Evolutionary conservation across 2,329 filamentous ascomycete species (phyloP).

Genomic region (Phyllosticta paracitricarpa): DNA sequence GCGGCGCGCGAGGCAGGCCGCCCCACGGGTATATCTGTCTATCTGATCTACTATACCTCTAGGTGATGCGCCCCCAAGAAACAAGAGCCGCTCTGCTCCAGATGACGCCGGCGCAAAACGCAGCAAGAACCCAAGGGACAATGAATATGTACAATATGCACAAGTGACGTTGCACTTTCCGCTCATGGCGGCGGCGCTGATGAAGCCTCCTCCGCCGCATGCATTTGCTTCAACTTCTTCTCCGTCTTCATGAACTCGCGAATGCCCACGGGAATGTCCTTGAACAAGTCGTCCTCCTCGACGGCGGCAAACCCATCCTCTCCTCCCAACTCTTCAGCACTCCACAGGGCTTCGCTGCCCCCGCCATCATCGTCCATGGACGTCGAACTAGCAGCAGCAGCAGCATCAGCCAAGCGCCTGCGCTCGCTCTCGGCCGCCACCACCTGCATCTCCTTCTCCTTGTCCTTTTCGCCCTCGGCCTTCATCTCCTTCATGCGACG

Average conservation of each 20-base stretch:
- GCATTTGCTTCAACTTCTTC: slow-evolving; percentile 74
- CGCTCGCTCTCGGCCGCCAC: slow-evolving; percentile 34
- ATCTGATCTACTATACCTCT: neutral
- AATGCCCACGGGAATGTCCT: slow-evolving; percentile 80
- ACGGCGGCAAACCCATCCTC: slow-evolving; percentile 18
- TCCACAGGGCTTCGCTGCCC: slow-evolving; percentile 62
- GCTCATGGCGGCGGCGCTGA: slow-evolving; percentile 39
- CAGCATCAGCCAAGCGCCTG: slow-evolving; percentile 26
- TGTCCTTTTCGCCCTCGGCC: slow-evolving; percentile 89
- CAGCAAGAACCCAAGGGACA: neutral
- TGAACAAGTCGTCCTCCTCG: slow-evolving; percentile 59
- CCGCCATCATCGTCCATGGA: slow-evolving; percentile 77
- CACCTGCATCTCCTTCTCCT: slow-evolving; percentile 52
- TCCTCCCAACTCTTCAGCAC: slow-evolving; percentile 21
- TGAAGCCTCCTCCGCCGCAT: slow-evolving; percentile 45
- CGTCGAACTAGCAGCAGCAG: slow-evolving; percentile 28
- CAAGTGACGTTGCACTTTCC: neutral
- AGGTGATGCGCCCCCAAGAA: neutral
- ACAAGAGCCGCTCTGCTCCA: neutral
- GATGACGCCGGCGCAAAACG: neutral
- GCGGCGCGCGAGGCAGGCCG: neutral
- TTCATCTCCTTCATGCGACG: slow-evolving; percentile 30
- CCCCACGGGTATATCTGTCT: neutral
- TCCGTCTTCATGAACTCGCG: slow-evolving; percentile 96
- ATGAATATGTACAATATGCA: neutral